Percentiles rank a stretch among this genome's conserved stretches.
Conservation (phyloP, 352 stramenopile genomes). For the Globisporangium perplexum region DNA sequence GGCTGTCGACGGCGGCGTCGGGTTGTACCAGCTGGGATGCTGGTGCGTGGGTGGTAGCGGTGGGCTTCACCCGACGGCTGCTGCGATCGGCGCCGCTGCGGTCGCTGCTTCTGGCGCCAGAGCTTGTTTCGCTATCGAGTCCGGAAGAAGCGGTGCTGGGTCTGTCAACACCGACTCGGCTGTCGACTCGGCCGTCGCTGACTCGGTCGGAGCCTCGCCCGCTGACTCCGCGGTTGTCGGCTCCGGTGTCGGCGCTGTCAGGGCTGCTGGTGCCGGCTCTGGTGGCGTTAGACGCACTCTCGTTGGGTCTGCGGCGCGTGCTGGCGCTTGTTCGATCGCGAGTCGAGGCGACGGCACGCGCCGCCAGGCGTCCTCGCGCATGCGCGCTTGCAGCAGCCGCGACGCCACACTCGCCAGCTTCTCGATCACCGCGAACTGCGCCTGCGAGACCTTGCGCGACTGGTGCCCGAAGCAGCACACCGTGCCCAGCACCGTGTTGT, state of each 20-base stretch:
- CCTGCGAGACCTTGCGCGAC: constrained; percentile 30
- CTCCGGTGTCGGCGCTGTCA: background rate
- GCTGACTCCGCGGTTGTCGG: background rate
- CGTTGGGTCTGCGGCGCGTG: background rate
- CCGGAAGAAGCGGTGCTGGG: too few species aligned
- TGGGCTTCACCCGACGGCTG: background rate
- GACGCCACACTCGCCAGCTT: constrained; percentile 36
- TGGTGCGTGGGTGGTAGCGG: background rate
- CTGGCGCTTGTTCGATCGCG: background rate
- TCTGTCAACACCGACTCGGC: too few species aligned
- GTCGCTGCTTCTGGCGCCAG: too few species aligned
- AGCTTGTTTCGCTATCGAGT: too few species aligned
- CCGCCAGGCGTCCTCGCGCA: background rate
- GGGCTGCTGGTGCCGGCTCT: background rate
- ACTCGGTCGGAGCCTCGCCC: background rate
- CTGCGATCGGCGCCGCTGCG: background rate
- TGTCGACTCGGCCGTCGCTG: too few species aligned
- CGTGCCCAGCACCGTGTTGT: constrained; percentile 33
- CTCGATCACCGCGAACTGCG: constrained; percentile 39
- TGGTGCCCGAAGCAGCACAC: constrained; percentile 48
- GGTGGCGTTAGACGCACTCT: background rate
- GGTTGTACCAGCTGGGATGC: background rate
- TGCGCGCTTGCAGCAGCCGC: constrained; percentile 17
- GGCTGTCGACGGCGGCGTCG: too few species aligned
- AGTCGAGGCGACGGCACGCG: background rate